Percentiles rank a stretch among this genome's conserved stretches.
Evolutionary conservation across 371 early-diverging fungal genomes (phyloP).

Genomic region (Parasitella parasitica): DNA sequence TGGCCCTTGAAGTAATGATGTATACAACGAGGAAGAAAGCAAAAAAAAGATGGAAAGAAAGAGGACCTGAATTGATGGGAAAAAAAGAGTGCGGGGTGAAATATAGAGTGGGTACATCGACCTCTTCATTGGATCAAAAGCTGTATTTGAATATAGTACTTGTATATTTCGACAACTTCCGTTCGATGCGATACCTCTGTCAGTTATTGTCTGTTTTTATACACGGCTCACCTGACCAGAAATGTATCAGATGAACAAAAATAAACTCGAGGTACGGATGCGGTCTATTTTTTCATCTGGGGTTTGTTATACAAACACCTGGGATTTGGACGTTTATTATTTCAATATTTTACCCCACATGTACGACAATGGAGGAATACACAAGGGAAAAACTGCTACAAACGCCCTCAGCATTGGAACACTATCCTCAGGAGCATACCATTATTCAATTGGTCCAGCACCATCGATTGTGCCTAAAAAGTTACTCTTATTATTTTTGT

Average conservation of each 20-base stretch:
- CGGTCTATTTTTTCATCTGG: background rate
- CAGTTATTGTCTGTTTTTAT: background rate
- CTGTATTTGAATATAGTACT: background rate
- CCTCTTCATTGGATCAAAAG: background rate
- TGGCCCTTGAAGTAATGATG: background rate
- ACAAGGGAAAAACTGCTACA: conserved; percentile 1
- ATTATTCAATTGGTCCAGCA: conserved; percentile 6
- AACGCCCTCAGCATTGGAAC: background rate
- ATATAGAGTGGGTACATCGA: background rate
- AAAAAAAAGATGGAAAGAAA: conserved; percentile 8
- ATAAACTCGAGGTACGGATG: background rate
- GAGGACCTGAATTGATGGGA: conserved; percentile 21
- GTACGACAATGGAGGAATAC: background rate
- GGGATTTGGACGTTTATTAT: background rate
- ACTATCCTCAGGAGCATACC: conserved; percentile 1
- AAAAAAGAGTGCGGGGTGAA: conserved; percentile 24
- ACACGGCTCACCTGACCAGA: background rate
- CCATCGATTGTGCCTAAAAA: conserved; percentile 12
- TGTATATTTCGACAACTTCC: background rate
- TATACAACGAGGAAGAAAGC: background rate
- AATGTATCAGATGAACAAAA: background rate
- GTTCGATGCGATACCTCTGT: no score
- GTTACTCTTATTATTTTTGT: background rate
- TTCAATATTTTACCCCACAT: conserved; percentile 14
- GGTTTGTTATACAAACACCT: background rate